These are phyloP conservation scores for Phaeolepiota aurea DNA, from an alignment of 768 basidiomycete species.

Conservation along the genomic window DNA sequence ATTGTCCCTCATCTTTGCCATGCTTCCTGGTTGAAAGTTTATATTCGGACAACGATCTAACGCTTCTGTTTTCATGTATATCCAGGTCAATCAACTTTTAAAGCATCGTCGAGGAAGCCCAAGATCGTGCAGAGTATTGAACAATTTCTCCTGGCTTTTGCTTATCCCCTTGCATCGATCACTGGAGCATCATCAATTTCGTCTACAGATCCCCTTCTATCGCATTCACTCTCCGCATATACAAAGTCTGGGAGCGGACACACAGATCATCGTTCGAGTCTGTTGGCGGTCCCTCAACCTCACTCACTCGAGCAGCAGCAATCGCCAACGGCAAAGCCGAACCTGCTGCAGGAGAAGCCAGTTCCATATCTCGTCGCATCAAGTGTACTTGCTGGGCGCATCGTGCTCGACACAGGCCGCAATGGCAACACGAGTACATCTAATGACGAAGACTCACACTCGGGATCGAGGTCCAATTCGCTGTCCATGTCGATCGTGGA, in stretches of 20 bases:
- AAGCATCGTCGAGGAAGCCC: slow-evolving; percentile 9
- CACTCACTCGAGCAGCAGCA: slow-evolving; percentile 2
- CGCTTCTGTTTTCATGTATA: background rate
- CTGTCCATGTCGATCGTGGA: background rate
- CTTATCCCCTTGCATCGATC: slow-evolving; percentile 20
- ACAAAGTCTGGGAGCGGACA: too few species aligned
- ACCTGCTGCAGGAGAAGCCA: slow-evolving; percentile 3
- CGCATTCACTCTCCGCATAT: too few species aligned
- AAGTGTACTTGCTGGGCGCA: slow-evolving; percentile 9
- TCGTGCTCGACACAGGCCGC: background rate
- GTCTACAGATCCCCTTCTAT: slow-evolving; percentile 3
- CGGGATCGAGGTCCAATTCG: background rate
- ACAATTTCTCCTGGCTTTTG: slow-evolving; percentile 26
- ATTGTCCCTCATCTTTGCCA: too few species aligned
- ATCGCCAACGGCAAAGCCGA: background rate
- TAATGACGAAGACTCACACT: background rate
- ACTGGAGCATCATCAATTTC: slow-evolving; percentile 6
- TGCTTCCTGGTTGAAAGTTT: too few species aligned
- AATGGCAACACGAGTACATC: background rate
- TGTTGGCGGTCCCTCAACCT: too few species aligned
- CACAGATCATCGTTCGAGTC: too few species aligned
- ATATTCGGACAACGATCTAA: too few species aligned
- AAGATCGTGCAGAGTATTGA: slow-evolving; percentile 30
- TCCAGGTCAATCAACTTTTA: background rate
- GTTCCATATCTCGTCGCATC: slow-evolving; percentile 17